These are phyloP conservation scores for Stagonosporopsis tanaceti DNA, from an alignment of 2,329 filamentous ascomycete species.

Conservation along the genomic window DNA sequence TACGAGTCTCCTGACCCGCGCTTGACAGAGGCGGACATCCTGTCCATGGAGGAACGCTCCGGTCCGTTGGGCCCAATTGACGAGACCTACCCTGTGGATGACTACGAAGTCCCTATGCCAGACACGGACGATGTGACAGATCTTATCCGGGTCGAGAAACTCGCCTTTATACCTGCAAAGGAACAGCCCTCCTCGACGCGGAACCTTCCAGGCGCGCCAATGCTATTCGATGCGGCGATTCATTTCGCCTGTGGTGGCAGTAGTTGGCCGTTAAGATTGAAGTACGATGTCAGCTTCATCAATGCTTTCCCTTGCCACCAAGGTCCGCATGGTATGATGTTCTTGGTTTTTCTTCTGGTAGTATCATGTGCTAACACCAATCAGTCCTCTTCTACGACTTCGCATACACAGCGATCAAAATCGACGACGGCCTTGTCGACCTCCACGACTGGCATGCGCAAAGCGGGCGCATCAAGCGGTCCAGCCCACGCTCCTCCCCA, in stretches of 20 bases:
- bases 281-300: conserved; percentile 53
- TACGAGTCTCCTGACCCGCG: conserved; percentile 62
- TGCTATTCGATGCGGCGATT: conserved; percentile 50
- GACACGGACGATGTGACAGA: conserved; percentile 67
- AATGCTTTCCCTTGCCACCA: conserved; percentile 52
- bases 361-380: conserved; percentile 19
- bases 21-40: conserved; percentile 67
- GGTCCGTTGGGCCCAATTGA: conserved; percentile 72
- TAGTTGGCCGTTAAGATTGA: conserved; percentile 50
- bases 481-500: conserved; percentile 43
- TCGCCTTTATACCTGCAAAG: conserved; percentile 64
- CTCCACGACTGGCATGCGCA: conserved; percentile 69
- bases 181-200: conserved; percentile 42
- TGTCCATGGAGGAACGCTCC: conserved; percentile 71
- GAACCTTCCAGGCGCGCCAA: conserved; percentile 40
- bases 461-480: conserved; percentile 41
- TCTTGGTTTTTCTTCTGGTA: neutral
- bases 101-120: conserved; percentile 70
- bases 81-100: conserved; percentile 68
- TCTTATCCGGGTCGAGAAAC: conserved; percentile 73
- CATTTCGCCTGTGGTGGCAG: conserved; percentile 51
- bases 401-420: conserved; percentile 64
- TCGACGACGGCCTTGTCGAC: conserved; percentile 68
- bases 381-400: conserved; percentile 76
- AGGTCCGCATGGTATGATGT: conserved; percentile 51